Evolutionary conservation across 2,329 filamentous ascomycete genomes (phyloP).

Genomic region (Tympanopsis confertula): DNA sequence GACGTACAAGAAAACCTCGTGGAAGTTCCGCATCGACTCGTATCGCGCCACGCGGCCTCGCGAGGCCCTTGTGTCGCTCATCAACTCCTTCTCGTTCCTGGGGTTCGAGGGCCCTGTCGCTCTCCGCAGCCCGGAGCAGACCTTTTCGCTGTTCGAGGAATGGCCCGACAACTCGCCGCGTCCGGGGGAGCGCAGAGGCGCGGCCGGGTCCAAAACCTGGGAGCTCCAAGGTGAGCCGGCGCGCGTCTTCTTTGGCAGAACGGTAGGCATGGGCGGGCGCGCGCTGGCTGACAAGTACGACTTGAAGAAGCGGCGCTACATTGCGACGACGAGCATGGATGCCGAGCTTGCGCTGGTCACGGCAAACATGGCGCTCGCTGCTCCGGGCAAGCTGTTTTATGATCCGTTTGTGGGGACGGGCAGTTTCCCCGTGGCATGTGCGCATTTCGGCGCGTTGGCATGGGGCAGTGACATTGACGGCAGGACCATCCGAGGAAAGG

Average conservation of each 20-base stretch:
- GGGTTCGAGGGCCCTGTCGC: constrained; percentile 67
- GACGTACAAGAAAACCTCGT: constrained; percentile 51
- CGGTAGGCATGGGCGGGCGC: constrained; percentile 54
- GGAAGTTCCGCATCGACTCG: constrained; percentile 76
- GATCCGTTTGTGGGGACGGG: constrained; percentile 95
- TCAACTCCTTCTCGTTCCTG: constrained; percentile 72
- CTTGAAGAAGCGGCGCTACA: constrained; percentile 86
- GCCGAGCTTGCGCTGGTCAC: constrained; percentile 83
- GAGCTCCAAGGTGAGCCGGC: constrained; percentile 41
- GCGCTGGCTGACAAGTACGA: constrained; percentile 65
- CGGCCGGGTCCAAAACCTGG: constrained; percentile 17
- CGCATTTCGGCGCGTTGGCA: constrained; percentile 74
- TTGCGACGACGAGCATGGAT: constrained; percentile 95
- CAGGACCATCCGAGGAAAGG: constrained; percentile 68
- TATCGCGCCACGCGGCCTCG: constrained; percentile 63
- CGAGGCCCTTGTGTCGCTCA: constrained; percentile 57
- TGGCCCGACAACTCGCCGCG: constrained; percentile 42
- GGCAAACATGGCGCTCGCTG: constrained; percentile 78
- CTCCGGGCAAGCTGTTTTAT: constrained; percentile 75
- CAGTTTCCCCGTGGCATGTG: constrained; percentile 79
- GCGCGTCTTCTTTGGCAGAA: constrained; percentile 60
- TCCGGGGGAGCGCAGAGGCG: constrained; percentile 3
- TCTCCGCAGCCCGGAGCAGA: constrained; percentile 62
- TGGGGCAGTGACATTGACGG: constrained; percentile 92
- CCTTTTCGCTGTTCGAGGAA: constrained; percentile 75